phyloP scores from a whole-genome alignment of 768 basidiomycete genomes.

The Lactarius quietus region DNA sequence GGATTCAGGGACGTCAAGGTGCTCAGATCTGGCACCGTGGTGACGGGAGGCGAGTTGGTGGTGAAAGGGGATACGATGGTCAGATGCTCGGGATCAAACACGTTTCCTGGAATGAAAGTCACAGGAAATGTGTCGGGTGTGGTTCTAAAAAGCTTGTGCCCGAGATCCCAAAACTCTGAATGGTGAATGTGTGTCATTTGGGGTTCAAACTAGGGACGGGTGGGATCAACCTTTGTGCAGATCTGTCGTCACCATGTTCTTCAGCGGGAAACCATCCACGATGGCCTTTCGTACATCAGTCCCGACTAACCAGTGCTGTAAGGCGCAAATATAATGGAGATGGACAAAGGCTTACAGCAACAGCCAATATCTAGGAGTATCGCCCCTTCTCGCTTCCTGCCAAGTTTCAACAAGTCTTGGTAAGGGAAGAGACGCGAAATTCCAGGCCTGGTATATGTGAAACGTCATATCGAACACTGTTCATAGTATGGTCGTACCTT shows the following conservation, averaged over 20 bases:
- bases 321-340: not conserved
- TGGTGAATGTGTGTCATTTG: not conserved
- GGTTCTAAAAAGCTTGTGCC: conserved; percentile 57
- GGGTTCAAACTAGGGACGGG: not conserved
- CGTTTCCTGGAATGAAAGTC: conserved; percentile 53
- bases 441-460: conserved; percentile 25
- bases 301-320: conserved; percentile 34
- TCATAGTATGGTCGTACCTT: conserved; percentile 12
- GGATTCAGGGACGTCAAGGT: conserved; percentile 42
- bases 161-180: conserved; percentile 57
- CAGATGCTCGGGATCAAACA: conserved; percentile 46
- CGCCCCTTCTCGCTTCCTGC: conserved; percentile 35
- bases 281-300: conserved; percentile 41
- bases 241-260: conserved; percentile 40
- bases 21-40: conserved; percentile 29
- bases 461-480: not conserved
- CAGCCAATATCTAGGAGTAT: conserved; percentile 47
- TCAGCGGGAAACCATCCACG: conserved; percentile 42
- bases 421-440: conserved; percentile 31
- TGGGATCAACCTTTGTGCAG: conserved; percentile 34
- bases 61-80: conserved; percentile 30
- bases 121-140: conserved; percentile 51
- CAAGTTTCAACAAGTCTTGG: conserved; percentile 35
- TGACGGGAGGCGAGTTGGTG: conserved; percentile 26
- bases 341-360: conserved; percentile 37